Evolutionary conservation across 2,329 filamentous ascomycete genomes (phyloP).

Genomic region (Raffaelea albimanens): DNA sequence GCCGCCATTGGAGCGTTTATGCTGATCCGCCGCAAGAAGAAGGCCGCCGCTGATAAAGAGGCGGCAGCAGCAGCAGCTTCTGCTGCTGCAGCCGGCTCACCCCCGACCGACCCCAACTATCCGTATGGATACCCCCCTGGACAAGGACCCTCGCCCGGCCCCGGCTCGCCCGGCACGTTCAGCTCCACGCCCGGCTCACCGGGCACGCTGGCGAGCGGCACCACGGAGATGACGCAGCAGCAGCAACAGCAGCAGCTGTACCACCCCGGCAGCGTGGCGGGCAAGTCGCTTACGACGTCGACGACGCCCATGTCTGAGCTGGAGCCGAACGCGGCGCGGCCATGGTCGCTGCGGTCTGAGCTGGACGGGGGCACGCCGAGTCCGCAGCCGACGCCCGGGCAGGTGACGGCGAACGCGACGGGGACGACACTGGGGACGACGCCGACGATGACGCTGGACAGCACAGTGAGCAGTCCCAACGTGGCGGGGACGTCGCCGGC

Average conservation of each 20-base stretch:
- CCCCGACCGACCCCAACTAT: no score
- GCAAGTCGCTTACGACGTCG: neutral
- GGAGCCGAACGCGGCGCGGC: constrained; percentile 8
- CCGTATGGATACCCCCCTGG: no score
- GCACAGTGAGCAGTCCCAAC: neutral
- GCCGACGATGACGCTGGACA: neutral
- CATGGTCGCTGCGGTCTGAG: constrained; percentile 15
- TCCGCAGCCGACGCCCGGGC: neutral
- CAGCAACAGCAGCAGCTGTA: neutral
- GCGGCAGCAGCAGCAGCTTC: no score
- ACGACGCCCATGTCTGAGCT: constrained; percentile 8
- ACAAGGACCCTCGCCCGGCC: no score
- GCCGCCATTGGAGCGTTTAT: neutral
- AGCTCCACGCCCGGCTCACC: neutral
- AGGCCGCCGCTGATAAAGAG: no score
- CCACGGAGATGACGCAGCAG: neutral
- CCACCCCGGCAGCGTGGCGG: neutral
- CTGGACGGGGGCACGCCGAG: constrained; percentile 6
- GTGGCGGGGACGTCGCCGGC: no score
- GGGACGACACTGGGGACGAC: neutral
- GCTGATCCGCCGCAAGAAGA: no score
- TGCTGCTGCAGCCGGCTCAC: neutral
- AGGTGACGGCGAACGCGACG: no score
- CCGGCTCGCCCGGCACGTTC: no score
- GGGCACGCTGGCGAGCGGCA: neutral